Evolutionary conservation across 2,329 filamentous ascomycete species (phyloP).

Genomic region (Colletotrichum aenigma): DNA sequence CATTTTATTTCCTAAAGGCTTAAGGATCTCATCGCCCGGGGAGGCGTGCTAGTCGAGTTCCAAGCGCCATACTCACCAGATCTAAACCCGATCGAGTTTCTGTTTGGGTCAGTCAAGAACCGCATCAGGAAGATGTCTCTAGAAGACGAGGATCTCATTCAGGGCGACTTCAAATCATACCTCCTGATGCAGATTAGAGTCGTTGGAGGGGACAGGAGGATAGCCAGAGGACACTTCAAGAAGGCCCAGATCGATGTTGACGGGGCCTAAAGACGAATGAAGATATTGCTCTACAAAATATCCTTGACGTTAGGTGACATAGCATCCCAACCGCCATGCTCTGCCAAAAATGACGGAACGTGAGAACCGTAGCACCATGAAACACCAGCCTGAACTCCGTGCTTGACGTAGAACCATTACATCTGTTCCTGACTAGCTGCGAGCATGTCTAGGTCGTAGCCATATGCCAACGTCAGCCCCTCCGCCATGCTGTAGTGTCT

Average conservation of each 20-base stretch:
- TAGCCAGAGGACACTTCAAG: slow-evolving; percentile 22
- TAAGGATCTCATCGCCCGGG: slow-evolving; percentile 8
- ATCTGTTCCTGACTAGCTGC: slow-evolving; percentile 7
- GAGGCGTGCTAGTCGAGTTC: slow-evolving; percentile 17
- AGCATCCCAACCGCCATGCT: not conserved
- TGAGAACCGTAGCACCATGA: slow-evolving; percentile 10
- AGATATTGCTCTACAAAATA: not conserved
- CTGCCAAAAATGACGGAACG: not conserved
- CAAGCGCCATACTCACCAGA: slow-evolving; percentile 18
- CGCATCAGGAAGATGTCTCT: slow-evolving; percentile 16
- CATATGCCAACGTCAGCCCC: not conserved
- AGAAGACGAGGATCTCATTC: slow-evolving; percentile 22
- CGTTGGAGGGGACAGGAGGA: slow-evolving; percentile 12
- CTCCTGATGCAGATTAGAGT: slow-evolving; percentile 22
- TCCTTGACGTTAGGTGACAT: not conserved
- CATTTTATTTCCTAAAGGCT: slow-evolving; percentile 17
- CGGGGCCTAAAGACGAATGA: not conserved
- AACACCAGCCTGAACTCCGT: slow-evolving; percentile 7
- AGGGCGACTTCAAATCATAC: slow-evolving; percentile 25
- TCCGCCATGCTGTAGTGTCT: not conserved
- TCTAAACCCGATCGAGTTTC: slow-evolving; percentile 18
- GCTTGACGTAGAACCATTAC: not conserved
- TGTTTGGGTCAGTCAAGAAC: slow-evolving; percentile 23
- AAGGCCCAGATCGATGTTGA: not conserved
- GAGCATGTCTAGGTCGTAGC: slow-evolving; percentile 13